These are phyloP conservation scores for Neofusicoccum sp. DNA, from an alignment of 2,329 filamentous ascomycete genomes.

Conservation along the genomic window DNA sequence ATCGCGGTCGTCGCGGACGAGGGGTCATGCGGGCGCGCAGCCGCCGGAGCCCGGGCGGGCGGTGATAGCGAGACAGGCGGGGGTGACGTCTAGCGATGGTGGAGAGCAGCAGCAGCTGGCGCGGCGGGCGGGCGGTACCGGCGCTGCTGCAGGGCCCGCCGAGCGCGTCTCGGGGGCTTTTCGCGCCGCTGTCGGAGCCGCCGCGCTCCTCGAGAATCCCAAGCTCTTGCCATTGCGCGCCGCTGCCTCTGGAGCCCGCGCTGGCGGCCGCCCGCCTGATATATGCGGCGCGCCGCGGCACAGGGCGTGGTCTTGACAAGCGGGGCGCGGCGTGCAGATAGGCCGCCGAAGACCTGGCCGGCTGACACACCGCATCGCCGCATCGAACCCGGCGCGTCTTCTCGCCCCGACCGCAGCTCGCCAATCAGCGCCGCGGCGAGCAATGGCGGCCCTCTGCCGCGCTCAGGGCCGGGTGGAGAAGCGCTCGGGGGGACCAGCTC, in stretches of 20 bases:
- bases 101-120: background rate
- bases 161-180: background rate
- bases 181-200: conserved; percentile 2
- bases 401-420: background rate
- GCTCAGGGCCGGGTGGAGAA: conserved; percentile 8
- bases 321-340: background rate
- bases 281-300: conserved; percentile 2
- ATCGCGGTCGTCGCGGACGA: background rate
- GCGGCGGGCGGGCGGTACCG: background rate
- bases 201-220: background rate
- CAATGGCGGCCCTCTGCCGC: background rate
- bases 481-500: conserved; percentile 1
- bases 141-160: background rate
- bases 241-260: background rate
- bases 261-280: background rate
- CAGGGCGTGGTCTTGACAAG: conserved; percentile 1
- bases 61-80: background rate
- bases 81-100: background rate
- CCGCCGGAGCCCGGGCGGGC: too few species aligned
- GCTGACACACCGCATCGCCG: background rate
- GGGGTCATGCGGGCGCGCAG: background rate
- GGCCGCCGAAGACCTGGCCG: conserved; percentile 5
- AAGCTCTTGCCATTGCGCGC: background rate
- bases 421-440: background rate
- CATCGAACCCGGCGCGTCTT: conserved; percentile 3